Base-by-base conservation (phyloP, 169 alveolate genomes). In the Babesia bigemina region DNA sequence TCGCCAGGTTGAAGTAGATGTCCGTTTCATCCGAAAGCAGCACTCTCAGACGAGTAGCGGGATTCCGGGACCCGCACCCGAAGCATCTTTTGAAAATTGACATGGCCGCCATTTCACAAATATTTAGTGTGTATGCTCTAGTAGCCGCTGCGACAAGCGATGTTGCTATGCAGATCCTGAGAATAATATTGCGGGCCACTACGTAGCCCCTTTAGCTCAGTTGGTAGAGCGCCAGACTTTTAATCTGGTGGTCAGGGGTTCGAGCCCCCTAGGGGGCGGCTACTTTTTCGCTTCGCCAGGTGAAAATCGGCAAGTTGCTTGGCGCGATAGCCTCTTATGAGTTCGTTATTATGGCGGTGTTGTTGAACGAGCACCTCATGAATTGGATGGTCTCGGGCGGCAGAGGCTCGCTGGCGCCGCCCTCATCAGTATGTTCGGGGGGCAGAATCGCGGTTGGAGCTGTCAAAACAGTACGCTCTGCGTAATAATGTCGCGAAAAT, bases 171-270 rank as follows among this genome's bases (percentile, higher is more conserved):
- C 19, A 16, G 12, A 36, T 58, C n/a, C 22, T 58, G 4, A 36
- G 65, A 4, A 2, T 49, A 45, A 3, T n/a, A 44, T 33, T 12
- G 4, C 47, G 44, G n/a, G 24, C 0, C 13, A 8, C 60, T 3
- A 24, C 28, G 45, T 17, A 44, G 96, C 96, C 93, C 75, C 92
- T 93, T 90, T 96, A 95, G 99, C 99, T 96, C 98, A 96, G 99
- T 95, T 96, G 99, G 99, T 96, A 97, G 99, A 97, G 99, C 99
- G 99, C 99, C 97, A 95, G 99, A 96, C 99, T 97, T 96, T 97
- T 97, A 97, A 97, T 96, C 99, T 95, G 97, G 99, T 97, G 99
- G 99, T 96, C 99, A 95, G 95, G 99, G 99, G 99, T 97, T 97
- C 99, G 99, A 97, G 97, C 98, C 99, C 99, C 98, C 95, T 85